phyloP scores from a whole-genome alignment of 495 filamentous ascomycete genomes.

The Penicillium tannophilum region DNA sequence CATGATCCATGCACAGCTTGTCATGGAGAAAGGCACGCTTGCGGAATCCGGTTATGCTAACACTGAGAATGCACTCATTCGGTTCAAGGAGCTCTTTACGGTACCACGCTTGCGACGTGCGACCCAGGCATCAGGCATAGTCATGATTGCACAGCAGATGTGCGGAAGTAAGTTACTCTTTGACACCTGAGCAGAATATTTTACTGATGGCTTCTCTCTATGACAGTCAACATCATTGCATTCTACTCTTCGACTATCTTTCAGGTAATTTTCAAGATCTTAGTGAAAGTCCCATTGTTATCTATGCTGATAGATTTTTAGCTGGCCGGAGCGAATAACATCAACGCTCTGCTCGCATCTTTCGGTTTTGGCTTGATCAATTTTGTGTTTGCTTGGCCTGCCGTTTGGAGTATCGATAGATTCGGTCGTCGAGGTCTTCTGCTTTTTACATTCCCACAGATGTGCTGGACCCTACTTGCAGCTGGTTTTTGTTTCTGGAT shows the following conservation, averaged over 20 bases:
- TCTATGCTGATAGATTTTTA: conserved; percentile 2
- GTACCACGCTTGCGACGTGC: conserved; percentile 60
- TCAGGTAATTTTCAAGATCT: conserved; percentile 10
- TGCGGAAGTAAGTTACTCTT: conserved; percentile 59
- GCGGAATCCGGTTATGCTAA: conserved; percentile 21
- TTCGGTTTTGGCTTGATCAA: conserved; percentile 82
- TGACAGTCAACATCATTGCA: conserved; percentile 68
- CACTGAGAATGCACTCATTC: conserved; percentile 41
- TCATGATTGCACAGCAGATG: conserved; percentile 85
- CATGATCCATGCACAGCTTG: conserved; percentile 65
- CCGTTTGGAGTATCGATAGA: conserved; percentile 83
- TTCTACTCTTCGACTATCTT: conserved; percentile 84
- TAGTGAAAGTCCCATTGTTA: background rate
- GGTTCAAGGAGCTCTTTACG: conserved; percentile 58
- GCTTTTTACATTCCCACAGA: conserved; percentile 83
- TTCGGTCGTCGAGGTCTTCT: conserved; percentile 76
- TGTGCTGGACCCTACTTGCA: conserved; percentile 76
- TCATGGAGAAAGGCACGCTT: conserved; percentile 40
- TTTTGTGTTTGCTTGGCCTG: conserved; percentile 82
- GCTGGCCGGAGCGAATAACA: conserved; percentile 58
- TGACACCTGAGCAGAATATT: background rate
- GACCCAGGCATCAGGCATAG: conserved; percentile 54
- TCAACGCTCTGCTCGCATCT: conserved; percentile 67
- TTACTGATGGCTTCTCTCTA: background rate
- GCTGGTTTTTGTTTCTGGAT: conserved; percentile 74